Evolutionary conservation across 2,329 filamentous ascomycete species (phyloP), one percentile per base, ranked within the genome.

Genomic region (Xylariaceae sp.): DNA sequence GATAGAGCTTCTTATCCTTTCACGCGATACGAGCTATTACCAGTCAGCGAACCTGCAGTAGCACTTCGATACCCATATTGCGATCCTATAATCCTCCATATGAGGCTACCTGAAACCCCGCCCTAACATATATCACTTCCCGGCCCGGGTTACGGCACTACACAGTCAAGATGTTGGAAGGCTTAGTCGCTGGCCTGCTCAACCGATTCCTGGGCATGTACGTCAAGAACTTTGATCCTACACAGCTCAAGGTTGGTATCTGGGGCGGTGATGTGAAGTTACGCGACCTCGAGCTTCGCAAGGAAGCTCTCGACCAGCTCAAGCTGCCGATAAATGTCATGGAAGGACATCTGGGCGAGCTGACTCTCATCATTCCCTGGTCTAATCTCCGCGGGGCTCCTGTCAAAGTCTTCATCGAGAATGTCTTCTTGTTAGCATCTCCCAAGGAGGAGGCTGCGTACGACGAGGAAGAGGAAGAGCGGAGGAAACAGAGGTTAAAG

Each of bases 141-240:
- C 68, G 72, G 81, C 83, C 86, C 62, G 85, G 85, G 81, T 85
- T 60, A 89, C 79, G 85, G 76, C 81, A 73, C 63, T 62, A 65
- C 55, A 57, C 65, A 64, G 65, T 70, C 75, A 76, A 64, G 60
- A 98, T 99, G 93, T 81, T 99, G 71, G 93, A 98, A 78, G 88
- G 90, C 55, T 78, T 99, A 56, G 93, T 97, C 51, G 89, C 93
- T 57, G 94, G 91, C 69, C 77, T 99, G 74, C 84, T 99, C 57
- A 98, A 98, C 74, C 87, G 94, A 73, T 97, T 98, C 70, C 72
- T 99, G 80, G 94, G 93, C 77, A 95, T 97, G 86, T 98, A 98
- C 67, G 91, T 99, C 67, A 90, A 95, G 78, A 97, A 98, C 69
- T 98, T 99, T 64, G 93, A 99, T 67, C 89, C 93, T 41, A 86